These are phyloP conservation scores for Colletotrichum sp. DNA, from an alignment of 2,329 filamentous ascomycete species.

Conservation along the genomic window DNA sequence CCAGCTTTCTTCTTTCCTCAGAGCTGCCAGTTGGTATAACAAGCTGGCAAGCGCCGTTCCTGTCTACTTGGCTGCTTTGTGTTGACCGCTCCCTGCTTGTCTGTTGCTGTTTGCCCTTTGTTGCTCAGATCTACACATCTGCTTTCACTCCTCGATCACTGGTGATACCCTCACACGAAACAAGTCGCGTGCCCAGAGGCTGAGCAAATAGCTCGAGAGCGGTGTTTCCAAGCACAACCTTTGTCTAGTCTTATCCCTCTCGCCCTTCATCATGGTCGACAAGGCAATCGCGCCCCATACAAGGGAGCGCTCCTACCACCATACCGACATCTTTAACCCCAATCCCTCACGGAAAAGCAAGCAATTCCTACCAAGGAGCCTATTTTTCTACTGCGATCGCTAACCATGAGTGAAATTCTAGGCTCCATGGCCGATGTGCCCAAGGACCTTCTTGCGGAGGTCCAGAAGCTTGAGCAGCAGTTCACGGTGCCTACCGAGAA, in stretches of 20 bases:
- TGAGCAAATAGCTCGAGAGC: not conserved
- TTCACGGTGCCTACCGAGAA: conserved; percentile 81
- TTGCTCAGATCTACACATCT: not conserved
- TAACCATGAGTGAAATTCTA: conserved; percentile 39
- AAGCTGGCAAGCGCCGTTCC: conserved; percentile 13
- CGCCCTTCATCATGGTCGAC: conserved; percentile 8
- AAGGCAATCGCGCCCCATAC: conserved; percentile 21
- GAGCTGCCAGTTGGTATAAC: conserved; percentile 8
- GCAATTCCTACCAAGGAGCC: not conserved
- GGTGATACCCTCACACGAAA: conserved; percentile 1
- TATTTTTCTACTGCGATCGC: not conserved
- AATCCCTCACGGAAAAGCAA: conserved; percentile 18
- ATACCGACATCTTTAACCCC: conserved; percentile 12
- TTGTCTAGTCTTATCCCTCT: not conserved
- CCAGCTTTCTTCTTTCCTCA: conserved; percentile 13
- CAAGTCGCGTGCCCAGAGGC: not conserved
- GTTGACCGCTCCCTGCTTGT: conserved; percentile 10
- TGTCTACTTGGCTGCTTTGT: not conserved
- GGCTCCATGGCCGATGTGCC: conserved; percentile 93
- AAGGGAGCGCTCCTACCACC: conserved; percentile 21
- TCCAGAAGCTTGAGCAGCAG: conserved; percentile 80
- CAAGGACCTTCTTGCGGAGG: conserved; percentile 79
- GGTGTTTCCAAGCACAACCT: not conserved
- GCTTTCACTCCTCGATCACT: not conserved
- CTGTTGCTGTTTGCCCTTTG: conserved; percentile 8